phyloP scores from a whole-genome alignment of 129 eudicot genomes.

The Saposhnikovia divaricata region DNA sequence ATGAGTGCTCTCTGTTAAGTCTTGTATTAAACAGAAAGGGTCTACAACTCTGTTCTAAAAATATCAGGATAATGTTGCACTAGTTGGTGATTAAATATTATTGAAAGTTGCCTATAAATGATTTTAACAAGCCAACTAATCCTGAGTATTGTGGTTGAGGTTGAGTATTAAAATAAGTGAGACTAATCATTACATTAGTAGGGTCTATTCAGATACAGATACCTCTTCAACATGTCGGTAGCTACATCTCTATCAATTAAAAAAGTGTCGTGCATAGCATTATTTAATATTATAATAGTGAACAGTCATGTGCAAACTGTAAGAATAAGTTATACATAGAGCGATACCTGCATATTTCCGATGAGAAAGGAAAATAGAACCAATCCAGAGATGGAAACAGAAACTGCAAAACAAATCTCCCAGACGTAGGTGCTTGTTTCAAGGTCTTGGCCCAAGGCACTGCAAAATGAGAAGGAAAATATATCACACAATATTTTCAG shows the following conservation, averaged over 20 bases:
- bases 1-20: not conserved
- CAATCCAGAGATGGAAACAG: constrained; percentile 81
- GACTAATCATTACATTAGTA: not conserved
- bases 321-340: not conserved
- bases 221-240: not conserved
- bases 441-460: constrained; percentile 92
- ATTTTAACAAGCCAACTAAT: not conserved
- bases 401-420: constrained; percentile 82
- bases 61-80: not conserved
- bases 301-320: not conserved
- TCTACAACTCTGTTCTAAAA: not conserved
- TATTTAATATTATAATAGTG: not conserved
- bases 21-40: not conserved
- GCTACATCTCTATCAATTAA: not conserved
- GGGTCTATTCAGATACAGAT: not conserved
- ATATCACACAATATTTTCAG: constrained; percentile 6
- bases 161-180: not conserved
- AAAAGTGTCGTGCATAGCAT: not conserved
- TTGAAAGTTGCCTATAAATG: not conserved
- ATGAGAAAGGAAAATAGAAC: constrained; percentile 85
- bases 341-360: constrained; percentile 86
- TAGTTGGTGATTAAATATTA: not conserved
- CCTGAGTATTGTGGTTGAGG: not conserved
- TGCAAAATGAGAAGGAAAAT: constrained; percentile 27
- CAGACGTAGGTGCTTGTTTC: constrained; percentile 81